Conservation (phyloP, 176 grass and related monocot genomes). For the Phragmites australis region DNA sequence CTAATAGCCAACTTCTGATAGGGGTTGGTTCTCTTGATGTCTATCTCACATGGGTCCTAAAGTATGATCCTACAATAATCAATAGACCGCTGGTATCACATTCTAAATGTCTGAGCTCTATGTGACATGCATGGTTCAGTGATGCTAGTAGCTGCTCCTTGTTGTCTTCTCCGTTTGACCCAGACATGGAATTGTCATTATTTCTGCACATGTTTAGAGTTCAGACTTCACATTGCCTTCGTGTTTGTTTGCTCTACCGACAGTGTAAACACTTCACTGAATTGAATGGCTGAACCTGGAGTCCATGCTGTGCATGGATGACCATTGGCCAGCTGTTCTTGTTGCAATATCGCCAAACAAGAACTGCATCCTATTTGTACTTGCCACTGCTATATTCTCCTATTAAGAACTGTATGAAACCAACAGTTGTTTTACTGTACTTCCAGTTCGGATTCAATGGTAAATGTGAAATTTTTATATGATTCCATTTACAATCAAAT, state of each 20-base stretch:
- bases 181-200: constrained; percentile 24
- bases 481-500: not conserved
- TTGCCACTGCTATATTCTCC: constrained; percentile 16
- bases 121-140: constrained; percentile 43
- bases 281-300: not conserved
- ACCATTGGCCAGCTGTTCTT: constrained; percentile 15
- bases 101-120: constrained; percentile 33
- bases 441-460: not conserved
- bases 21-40: constrained; percentile 20
- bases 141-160: constrained; percentile 29
- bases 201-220: constrained; percentile 42
- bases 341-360: constrained; percentile 18
- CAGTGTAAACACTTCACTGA: not conserved
- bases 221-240: constrained; percentile 16
- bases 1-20: not conserved
- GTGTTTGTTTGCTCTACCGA: constrained; percentile 34
- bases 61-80: constrained; percentile 23
- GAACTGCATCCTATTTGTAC: constrained; percentile 28
- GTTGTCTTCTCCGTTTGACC: constrained; percentile 35
- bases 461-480: not conserved
- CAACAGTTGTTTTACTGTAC: not conserved
- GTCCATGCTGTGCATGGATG: constrained; percentile 3
- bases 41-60: constrained; percentile 35
- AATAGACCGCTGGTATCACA: not conserved
- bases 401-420: constrained; percentile 6